Evolutionary conservation across 192 early-diverging fungal genomes (phyloP).

Genomic region (Glomus cerebriforme): DNA sequence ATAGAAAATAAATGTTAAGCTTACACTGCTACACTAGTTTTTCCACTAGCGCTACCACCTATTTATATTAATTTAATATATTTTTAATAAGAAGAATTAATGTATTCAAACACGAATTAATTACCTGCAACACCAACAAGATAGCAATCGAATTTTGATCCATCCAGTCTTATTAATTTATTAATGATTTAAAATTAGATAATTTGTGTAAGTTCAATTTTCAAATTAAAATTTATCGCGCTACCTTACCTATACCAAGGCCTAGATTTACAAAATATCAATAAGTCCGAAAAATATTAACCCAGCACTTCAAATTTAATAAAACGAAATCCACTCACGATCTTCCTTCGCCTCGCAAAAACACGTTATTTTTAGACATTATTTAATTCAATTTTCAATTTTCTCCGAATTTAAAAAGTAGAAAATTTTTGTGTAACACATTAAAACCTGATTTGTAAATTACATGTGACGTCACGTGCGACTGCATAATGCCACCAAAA

Average conservation of each 20-base stretch:
- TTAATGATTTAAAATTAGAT: not conserved
- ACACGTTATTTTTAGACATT: conserved; percentile 7
- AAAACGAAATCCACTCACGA: conserved; percentile 10
- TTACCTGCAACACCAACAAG: conserved; percentile 74
- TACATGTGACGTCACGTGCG: too few relatives aligned
- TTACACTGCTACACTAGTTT: conserved; percentile 76
- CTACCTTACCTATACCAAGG: conserved; percentile 46
- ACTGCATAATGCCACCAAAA: too few relatives aligned
- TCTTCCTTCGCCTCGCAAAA: conserved; percentile 18
- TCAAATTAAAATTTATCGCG: not conserved
- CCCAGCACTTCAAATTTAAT: not conserved
- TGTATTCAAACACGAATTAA: not conserved
- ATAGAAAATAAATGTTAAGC: not conserved
- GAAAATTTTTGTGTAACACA: too few relatives aligned
- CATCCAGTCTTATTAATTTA: conserved; percentile 51
- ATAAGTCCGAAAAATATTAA: not conserved
- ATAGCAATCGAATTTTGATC: conserved; percentile 64
- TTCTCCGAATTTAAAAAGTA: too few relatives aligned
- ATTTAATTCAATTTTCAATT: too few relatives aligned
- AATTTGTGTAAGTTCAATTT: not conserved
- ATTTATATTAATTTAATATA: conserved; percentile 13
- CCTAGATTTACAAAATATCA: conserved; percentile 27
- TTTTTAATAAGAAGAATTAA: not conserved
- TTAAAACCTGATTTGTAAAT: too few relatives aligned
- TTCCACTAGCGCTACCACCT: conserved; percentile 82